Conservation (phyloP, 805 yeast genomes). For the Tetrapisispora phaffii region DNA sequence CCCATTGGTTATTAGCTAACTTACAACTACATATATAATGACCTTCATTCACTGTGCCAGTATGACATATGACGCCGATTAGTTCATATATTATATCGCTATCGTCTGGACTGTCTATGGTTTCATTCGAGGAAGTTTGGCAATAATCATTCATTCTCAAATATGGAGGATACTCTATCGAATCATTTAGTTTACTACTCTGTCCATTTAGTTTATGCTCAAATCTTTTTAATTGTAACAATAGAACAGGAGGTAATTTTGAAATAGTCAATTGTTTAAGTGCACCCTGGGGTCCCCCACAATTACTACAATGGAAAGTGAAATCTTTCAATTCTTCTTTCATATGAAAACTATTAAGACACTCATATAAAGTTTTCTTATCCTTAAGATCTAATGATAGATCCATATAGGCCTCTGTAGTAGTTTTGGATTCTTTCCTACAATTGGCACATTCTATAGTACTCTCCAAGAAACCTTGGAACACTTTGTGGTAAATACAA, state of each 20-base stretch:
- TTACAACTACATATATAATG: conserved; percentile 81
- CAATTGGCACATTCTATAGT: conserved; percentile 69
- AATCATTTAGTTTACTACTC: conserved; percentile 65
- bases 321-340: conserved; percentile 64
- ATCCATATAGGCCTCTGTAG: conserved; percentile 85
- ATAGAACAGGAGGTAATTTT: conserved; percentile 64
- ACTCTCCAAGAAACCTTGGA: conserved; percentile 76
- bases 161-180: conserved; percentile 61
- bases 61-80: conserved; percentile 79
- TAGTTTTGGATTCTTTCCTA: conserved; percentile 45
- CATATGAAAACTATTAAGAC: conserved; percentile 68
- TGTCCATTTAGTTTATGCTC: conserved; percentile 33
- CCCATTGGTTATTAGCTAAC: conserved; percentile 70
- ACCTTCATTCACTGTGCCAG: conserved; percentile 91
- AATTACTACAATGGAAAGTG: conserved; percentile 57
- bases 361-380: conserved; percentile 41
- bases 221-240: conserved; percentile 72
- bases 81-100: conserved; percentile 58
- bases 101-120: conserved; percentile 4
- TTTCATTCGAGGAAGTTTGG: background rate
- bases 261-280: conserved; percentile 61
- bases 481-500: conserved; percentile 75
- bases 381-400: conserved; percentile 65
- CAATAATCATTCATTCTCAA: conserved; percentile 61
- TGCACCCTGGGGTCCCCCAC: conserved; percentile 55